phyloP scores from a whole-genome alignment of 441 rosid species.

The Manihot esculenta region DNA sequence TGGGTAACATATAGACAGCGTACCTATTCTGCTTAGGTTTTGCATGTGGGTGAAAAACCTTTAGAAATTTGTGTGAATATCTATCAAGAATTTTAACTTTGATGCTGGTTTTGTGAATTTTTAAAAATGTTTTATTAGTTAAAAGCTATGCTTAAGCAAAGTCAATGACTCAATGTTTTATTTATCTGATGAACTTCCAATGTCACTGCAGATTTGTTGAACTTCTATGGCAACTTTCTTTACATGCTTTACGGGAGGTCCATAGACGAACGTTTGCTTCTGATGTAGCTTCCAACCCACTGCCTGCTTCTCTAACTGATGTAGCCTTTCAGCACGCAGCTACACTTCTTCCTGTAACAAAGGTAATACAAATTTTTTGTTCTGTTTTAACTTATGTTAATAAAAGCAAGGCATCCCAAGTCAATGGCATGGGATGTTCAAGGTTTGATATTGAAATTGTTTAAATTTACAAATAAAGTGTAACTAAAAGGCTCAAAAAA shows the following conservation, averaged over 20 bases:
- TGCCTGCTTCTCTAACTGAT: conserved; percentile 94
- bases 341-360: conserved; percentile 93
- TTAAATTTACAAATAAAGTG: neutral
- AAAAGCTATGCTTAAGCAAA: neutral
- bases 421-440: neutral
- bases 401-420: neutral
- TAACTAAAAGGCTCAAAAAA: neutral
- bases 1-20: neutral
- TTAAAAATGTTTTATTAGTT: neutral
- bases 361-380: conserved; percentile 43
- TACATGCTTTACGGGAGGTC: conserved; percentile 97
- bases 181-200: conserved; percentile 19
- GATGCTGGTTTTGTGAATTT: neutral
- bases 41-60: neutral
- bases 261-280: conserved; percentile 89
- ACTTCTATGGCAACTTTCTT: conserved; percentile 97
- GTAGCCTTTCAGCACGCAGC: conserved; percentile 99
- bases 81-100: neutral
- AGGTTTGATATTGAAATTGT: neutral
- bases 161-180: neutral
- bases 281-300: conserved; percentile 83
- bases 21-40: neutral
- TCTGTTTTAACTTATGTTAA: neutral
- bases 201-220: conserved; percentile 87
- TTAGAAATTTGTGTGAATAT: neutral